These are phyloP conservation scores for Fomitopsis serialis DNA, from an alignment of 768 basidiomycete genomes.

Conservation along the genomic window DNA sequence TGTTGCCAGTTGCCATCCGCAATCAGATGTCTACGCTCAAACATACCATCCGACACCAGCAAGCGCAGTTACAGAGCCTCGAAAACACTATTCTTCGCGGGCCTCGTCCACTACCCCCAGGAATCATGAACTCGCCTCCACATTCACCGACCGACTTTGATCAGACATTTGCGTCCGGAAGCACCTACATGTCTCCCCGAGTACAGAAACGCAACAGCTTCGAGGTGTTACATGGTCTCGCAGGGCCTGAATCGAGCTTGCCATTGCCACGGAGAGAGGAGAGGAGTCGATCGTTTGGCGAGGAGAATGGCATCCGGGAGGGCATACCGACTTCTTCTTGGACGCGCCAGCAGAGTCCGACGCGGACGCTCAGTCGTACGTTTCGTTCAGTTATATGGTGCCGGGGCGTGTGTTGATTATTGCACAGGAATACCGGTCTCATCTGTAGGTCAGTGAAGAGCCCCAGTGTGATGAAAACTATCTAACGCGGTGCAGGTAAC, in stretches of 20 bases:
- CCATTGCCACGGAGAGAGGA: constrained; percentile 60
- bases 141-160: constrained; percentile 28
- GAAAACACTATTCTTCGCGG: constrained; percentile 65
- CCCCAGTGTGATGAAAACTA: constrained; percentile 6
- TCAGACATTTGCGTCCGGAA: constrained; percentile 10
- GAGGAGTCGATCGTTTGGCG: constrained; percentile 26
- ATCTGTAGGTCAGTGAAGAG: constrained; percentile 59
- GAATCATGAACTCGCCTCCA: constrained; percentile 35
- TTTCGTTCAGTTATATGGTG: constrained; percentile 22
- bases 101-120: constrained; percentile 51
- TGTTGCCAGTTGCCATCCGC: constrained; percentile 57
- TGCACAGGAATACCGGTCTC: constrained; percentile 36
- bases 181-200: constrained; percentile 27
- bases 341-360: constrained; percentile 66
- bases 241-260: constrained; percentile 71
- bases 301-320: constrained; percentile 61
- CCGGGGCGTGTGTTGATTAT: constrained; percentile 1
- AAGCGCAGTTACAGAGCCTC: constrained; percentile 68
- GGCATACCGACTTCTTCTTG: constrained; percentile 54
- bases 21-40: constrained; percentile 78
- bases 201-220: constrained; percentile 63
- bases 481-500: constrained; percentile 49
- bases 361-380: constrained; percentile 75
- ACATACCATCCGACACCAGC: constrained; percentile 79
- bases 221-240: constrained; percentile 63